Evolutionary conservation across 2,329 filamentous ascomycete genomes (phyloP), one percentile per base, ranked within the genome.

Genomic region (Graphiopsis chlorocephala): DNA sequence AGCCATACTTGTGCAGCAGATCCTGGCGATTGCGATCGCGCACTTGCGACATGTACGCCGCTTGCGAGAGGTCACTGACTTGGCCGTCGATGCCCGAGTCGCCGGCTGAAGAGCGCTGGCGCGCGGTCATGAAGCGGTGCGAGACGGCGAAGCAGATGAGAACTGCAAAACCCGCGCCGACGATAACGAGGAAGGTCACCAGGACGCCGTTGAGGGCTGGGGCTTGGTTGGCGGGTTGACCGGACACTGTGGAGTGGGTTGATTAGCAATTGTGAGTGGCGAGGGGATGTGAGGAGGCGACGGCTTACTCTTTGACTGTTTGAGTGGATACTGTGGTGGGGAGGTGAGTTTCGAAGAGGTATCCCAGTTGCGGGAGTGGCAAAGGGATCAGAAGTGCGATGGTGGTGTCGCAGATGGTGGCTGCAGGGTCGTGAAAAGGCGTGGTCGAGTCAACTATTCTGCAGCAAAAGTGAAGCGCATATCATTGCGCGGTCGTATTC

Each of bases 91-190:
- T 33, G n/a, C 48, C 60, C 10, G 31, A 20, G 33, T 42, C 35
- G 47, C 33, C 60, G 35, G 60, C 47, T 10, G 48, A 42, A 26
- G 20, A 31, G 35, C 60, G 45, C 6, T 45, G 60, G 20, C 60
- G 60, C 5, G 33, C 14, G 33, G 20, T 52, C 60, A 62, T 62
- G 60, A 62, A 62, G 25, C 60, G 60, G 33, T 62, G 60, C 29
- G 60, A 62, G 23, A 62, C 50, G 48, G 60, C 60, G 60, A 62
- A 62, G 60, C 60, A 53, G 31, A 62, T 85, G 29, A 88, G 79
- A 17, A 86, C 86, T 42, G 85, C 86, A 65, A 88, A 88, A 23
- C 86, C 86, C 76, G 79, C 80, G 15, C 81, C 71, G 74, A 79
- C 83, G 33, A 86, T 78, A 31, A 85, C 77, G 48, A 62, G 60